These are phyloP conservation scores for Cyathus striatus DNA, from an alignment of 768 basidiomycete species.

Conservation along the genomic window DNA sequence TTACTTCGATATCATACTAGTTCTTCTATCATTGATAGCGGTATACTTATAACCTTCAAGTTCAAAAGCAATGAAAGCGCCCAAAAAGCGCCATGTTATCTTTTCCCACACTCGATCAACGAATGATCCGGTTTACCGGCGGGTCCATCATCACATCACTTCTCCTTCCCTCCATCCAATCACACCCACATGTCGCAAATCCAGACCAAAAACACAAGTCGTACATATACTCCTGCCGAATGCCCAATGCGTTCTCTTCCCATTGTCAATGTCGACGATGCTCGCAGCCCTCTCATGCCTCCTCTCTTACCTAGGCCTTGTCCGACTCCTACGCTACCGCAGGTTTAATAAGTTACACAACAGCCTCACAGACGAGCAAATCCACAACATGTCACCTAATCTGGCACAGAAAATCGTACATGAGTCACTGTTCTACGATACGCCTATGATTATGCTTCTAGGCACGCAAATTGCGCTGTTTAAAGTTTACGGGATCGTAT, in stretches of 20 bases:
- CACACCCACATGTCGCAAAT: background rate
- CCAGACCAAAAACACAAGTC: background rate
- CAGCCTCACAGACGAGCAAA: background rate
- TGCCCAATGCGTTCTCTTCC: no score
- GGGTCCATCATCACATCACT: background rate
- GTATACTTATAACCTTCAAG: no score
- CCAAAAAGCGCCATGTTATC: no score
- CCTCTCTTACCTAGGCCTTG: background rate
- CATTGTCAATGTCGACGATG: no score
- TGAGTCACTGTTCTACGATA: background rate
- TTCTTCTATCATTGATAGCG: no score
- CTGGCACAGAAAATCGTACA: background rate
- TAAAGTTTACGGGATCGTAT: conserved; percentile 1
- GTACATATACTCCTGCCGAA: background rate
- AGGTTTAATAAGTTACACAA: background rate
- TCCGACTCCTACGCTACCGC: background rate
- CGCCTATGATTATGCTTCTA: background rate
- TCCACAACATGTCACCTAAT: background rate
- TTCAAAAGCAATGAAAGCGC: no score
- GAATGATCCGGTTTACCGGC: background rate
- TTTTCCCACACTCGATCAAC: no score
- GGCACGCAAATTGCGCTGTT: background rate
- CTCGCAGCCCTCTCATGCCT: background rate
- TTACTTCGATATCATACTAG: no score
- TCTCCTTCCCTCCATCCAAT: no score